Base-by-base conservation (phyloP, 106 monocot species). In the Narthecium ossifragum region DNA sequence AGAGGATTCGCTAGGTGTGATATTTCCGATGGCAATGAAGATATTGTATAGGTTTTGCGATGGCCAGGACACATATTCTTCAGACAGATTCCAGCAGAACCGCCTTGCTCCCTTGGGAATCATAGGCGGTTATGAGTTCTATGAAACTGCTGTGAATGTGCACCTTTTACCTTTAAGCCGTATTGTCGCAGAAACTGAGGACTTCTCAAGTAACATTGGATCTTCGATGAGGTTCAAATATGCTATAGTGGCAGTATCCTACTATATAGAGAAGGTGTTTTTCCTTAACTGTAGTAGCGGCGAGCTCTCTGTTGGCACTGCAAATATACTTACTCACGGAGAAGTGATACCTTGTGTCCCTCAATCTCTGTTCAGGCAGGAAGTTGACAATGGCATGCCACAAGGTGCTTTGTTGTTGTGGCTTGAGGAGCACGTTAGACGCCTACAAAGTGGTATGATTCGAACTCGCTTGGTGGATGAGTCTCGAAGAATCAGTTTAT, bases 291-390 rank as follows among this genome's bases (percentile, higher is more conserved):
- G 81, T 65, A 32, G 21, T 9, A 67, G 57, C 47, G 87, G 84
- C 25, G 76, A 87, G 64, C 86, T 98, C 39, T 84, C 79, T 72
- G 86, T 90, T 63, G 90, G 90, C 55, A 78, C 90, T 3, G 66
- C 33, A 28, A 76, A 87, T 48, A 45, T 82, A 20, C 38, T 51
- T 17, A 29, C 21, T 5, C 29, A 69, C 31, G 78, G 70, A 41
- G 83, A 75, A 57, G 78, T 91, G 84, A 22, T 98, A 63, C 98
- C 84, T 32, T 98, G 98, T 59, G 91, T 98, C 29, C 91, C 91
- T 57, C 47, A 47, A 48, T 34, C 57, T 39, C 60, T 84, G 45
- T 17, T 90, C 20, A 75, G 40, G 34, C 46, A 59, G 53, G 26
- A 14, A 33, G 48, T 33, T 64, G 51, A 53, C 28, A 2, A 36